These are phyloP conservation scores for Hypomontagnella submonticulosa DNA, from an alignment of 495 filamentous ascomycete genomes.

Conservation along the genomic window DNA sequence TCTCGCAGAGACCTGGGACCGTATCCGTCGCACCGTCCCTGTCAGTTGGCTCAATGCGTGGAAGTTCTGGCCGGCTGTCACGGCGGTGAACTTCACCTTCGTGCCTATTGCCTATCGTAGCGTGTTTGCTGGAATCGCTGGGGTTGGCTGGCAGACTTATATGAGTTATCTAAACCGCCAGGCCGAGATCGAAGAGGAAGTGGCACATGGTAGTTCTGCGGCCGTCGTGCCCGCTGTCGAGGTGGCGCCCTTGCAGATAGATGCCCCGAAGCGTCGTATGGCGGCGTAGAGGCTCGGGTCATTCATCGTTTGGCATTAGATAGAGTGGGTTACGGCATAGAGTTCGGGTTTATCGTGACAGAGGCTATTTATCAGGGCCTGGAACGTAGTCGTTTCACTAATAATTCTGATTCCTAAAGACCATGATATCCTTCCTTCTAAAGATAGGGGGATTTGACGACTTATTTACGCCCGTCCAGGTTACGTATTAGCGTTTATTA, in stretches of 20 bases:
- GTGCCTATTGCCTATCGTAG: slow-evolving; percentile 80
- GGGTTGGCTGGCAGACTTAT: slow-evolving; percentile 94
- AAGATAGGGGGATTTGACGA: too few species aligned
- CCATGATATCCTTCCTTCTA: too few species aligned
- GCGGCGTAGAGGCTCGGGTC: slow-evolving; percentile 14
- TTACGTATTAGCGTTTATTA: too few species aligned
- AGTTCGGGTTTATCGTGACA: too few species aligned
- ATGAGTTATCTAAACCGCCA: slow-evolving; percentile 81
- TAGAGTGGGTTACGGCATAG: too few species aligned
- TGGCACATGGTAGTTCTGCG: slow-evolving; percentile 19
- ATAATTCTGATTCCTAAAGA: too few species aligned
- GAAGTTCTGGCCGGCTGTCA: slow-evolving; percentile 92
- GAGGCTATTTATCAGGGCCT: too few species aligned
- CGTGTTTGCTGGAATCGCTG: slow-evolving; percentile 79
- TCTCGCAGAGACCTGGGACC: slow-evolving; percentile 70
- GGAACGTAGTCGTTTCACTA: too few species aligned
- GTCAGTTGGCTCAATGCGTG: slow-evolving; percentile 78
- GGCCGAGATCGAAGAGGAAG: slow-evolving; percentile 65
- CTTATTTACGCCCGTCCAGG: too few species aligned
- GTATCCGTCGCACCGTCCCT: slow-evolving; percentile 80
- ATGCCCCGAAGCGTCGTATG: slow-evolving; percentile 17
- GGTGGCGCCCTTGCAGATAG: slow-evolving; percentile 4
- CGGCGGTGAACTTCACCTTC: slow-evolving; percentile 87
- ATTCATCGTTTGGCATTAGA: too few species aligned
- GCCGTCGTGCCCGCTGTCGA: slow-evolving; percentile 13